Base-by-base conservation (phyloP, 768 basidiomycete genomes). In the Boletus vermiculosoides region DNA sequence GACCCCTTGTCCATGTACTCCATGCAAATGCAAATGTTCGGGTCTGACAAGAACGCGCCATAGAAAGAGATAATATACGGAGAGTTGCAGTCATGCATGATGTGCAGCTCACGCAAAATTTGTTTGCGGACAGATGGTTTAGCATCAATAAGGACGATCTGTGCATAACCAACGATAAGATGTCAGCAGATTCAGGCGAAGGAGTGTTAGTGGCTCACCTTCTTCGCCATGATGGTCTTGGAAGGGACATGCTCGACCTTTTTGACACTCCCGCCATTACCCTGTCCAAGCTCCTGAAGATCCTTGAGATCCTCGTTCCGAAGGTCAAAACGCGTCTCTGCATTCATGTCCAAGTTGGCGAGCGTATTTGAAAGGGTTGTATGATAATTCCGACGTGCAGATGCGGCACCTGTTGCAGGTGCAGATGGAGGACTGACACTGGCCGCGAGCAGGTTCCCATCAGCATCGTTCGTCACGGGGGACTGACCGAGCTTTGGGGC, bases 21-120 rank as follows among this genome's bases (percentile, higher is more conserved):
- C 88, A 99, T 98, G 76, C 94, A 98, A 51, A 98, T 96, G 73
- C 97, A 97, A 69, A 99, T 96, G 67, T 98, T 98, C 13, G 96
- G 96, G 73, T 99, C 97, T 3, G 90, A 86, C 33, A 98, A 79
- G 76, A 94, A 99, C 51, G 97, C 97, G 59, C 97, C 97, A 70
- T 89, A 95, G 78, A 98, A 99, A 0, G 92, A 94, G 65, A 99
- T 90, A 71, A 99, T 99, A 73, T 94, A 92, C 53, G 82, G 83
- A 8, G 92, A 95, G 62, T 88, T 81, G 75, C 96, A 98, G 74
- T 97, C 91, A 72, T 98, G 93, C 96, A 98, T 96, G 78, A 99
- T 98, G 66, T 98, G 96, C 63, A 99, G 78, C 71, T 99, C 97
- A 50, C 97, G 88, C 37, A 98, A 79, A 66, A 99, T 98, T 76